These are phyloP conservation scores for Aspergillus pseudoviridinutans DNA, from an alignment of 2,329 filamentous ascomycete genomes.

Conservation along the genomic window DNA sequence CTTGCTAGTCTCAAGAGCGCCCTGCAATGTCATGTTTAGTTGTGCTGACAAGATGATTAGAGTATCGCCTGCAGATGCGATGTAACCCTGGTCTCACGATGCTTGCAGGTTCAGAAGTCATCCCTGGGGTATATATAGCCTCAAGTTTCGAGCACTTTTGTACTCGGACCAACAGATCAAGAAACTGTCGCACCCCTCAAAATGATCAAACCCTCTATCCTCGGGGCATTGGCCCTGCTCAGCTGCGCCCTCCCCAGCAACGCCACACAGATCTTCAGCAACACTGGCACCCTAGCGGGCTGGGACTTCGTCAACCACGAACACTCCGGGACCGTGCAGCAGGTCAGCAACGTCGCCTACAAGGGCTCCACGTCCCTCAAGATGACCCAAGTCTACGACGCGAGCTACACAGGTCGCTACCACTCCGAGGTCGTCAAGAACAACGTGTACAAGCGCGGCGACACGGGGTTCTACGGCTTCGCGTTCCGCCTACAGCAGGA, in stretches of 20 bases:
- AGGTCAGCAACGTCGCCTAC: constrained; percentile 42
- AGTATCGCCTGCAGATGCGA: neutral
- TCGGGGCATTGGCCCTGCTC: neutral
- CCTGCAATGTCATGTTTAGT: neutral
- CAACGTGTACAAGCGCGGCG: constrained; percentile 44
- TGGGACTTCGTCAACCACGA: constrained; percentile 42
- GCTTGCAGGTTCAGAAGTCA: neutral
- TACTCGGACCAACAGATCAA: neutral
- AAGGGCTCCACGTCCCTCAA: constrained; percentile 41
- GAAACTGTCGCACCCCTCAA: neutral
- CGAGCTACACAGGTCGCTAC: constrained; percentile 44
- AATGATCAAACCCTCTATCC: neutral
- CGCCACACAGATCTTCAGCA: constrained; percentile 18
- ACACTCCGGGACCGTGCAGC: constrained; percentile 40
- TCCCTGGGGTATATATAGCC: neutral
- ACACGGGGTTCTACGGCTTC: constrained; percentile 50
- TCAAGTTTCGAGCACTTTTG: neutral
- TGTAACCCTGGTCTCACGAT: neutral
- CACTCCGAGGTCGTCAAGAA: constrained; percentile 47
- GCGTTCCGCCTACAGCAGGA: constrained; percentile 45
- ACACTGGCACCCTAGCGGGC: constrained; percentile 31
- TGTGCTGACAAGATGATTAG: neutral
- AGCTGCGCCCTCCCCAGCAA: neutral
- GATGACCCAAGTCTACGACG: constrained; percentile 40
- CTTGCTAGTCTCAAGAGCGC: neutral